These are phyloP conservation scores for Ophiostoma quercus DNA, from an alignment of 2,329 filamentous ascomycete genomes.

Conservation along the genomic window DNA sequence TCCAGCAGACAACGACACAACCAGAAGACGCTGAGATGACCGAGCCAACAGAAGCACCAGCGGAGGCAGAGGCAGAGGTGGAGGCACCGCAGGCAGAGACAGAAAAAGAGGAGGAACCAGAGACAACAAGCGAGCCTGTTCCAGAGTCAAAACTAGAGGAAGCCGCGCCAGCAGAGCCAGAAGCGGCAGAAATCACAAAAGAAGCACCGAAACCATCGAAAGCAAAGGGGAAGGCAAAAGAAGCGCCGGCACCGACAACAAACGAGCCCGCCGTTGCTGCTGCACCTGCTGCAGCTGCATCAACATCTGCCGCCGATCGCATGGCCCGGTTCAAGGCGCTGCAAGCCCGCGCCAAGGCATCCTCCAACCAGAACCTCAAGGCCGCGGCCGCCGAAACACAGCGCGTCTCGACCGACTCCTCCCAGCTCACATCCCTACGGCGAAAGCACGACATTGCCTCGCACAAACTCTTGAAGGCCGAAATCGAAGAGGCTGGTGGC, in stretches of 20 bases:
- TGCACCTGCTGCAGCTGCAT: constrained; percentile 5
- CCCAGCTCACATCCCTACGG: constrained; percentile 69
- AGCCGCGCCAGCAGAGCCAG: not conserved
- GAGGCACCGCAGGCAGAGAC: not conserved
- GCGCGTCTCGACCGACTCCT: constrained; percentile 70
- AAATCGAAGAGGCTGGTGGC: constrained; percentile 75
- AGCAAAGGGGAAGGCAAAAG: not conserved
- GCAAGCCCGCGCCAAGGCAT: constrained; percentile 71
- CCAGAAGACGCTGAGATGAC: constrained; percentile 5
- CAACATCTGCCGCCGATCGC: constrained; percentile 46
- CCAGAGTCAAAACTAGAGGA: not conserved
- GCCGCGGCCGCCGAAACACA: constrained; percentile 80
- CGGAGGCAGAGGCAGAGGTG: not conserved
- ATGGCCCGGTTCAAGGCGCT: constrained; percentile 81
- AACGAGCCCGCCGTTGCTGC: not conserved
- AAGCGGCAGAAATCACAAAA: not conserved
- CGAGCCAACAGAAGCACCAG: constrained; percentile 11
- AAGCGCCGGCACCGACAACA: not conserved
- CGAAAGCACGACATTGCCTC: constrained; percentile 82
- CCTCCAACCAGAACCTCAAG: constrained; percentile 69
- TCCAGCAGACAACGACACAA: constrained; percentile 8
- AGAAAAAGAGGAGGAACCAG: not conserved
- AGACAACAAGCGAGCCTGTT: not conserved
- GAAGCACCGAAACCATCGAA: not conserved
- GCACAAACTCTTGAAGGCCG: constrained; percentile 89